Conservation (phyloP, 208 protist genomes). For the Acanthamoeba lenticulata region DNA sequence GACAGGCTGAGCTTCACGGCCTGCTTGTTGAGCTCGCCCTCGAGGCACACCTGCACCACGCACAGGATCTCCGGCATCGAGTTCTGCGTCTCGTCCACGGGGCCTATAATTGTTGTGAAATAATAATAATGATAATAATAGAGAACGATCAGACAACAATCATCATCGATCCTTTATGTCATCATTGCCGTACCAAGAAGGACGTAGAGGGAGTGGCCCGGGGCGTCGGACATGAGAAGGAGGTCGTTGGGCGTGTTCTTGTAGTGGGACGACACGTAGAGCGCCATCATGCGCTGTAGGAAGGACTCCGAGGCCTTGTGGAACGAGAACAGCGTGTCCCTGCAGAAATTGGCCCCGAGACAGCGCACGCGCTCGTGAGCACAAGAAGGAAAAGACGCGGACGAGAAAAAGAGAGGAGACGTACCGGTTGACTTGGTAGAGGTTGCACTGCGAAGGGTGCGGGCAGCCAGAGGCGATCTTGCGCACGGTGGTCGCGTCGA, state of each 20-base stretch:
- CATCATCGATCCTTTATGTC: no score
- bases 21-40: conserved; percentile 95
- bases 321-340: conserved; percentile 99
- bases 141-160: background rate
- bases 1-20: conserved; percentile 90
- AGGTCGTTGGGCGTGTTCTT: conserved; percentile 99
- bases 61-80: conserved; percentile 96
- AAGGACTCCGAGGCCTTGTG: conserved; percentile 93
- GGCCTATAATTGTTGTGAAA: conserved; percentile 1
- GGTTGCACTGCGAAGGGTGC: conserved; percentile 95
- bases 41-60: conserved; percentile 97
- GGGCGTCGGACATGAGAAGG: conserved; percentile 98
- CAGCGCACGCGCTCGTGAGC: background rate
- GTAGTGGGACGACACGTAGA: conserved; percentile 97
- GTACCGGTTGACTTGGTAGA: conserved; percentile 83
- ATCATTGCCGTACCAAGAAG: conserved; percentile 89
- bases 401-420: background rate
- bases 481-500: conserved; percentile 92
- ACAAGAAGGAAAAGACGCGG: background rate
- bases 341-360: conserved; percentile 94
- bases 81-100: conserved; percentile 73
- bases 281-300: conserved; percentile 95
- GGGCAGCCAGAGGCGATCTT: conserved; percentile 87
- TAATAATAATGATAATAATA: background rate
- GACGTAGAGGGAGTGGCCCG: conserved; percentile 98